Conservation (phyloP, 495 filamentous ascomycete genomes). For the Penicillium crystallinum region DNA sequence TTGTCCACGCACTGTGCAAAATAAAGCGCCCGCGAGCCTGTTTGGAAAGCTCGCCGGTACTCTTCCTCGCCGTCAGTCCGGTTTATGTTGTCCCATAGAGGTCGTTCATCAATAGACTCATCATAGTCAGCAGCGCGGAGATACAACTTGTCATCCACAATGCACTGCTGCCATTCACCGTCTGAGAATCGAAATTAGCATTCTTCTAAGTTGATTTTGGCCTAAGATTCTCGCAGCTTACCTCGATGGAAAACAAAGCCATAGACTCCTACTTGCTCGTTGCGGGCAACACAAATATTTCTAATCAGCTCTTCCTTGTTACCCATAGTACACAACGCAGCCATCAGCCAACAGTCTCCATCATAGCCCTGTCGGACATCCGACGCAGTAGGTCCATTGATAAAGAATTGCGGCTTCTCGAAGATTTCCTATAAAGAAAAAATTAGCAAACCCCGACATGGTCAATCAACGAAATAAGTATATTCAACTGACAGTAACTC, state of each 20-base stretch:
- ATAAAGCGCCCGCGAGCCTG: conserved; percentile 70
- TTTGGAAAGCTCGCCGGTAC: conserved; percentile 70
- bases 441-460: neutral
- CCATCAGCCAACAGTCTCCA: conserved; percentile 91
- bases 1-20: conserved; percentile 81
- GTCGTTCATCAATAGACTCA: conserved; percentile 59
- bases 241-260: conserved; percentile 89
- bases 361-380: conserved; percentile 75
- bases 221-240: conserved; percentile 22
- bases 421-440: conserved; percentile 65
- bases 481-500: conserved; percentile 47
- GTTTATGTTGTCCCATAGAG: conserved; percentile 66
- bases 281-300: conserved; percentile 72
- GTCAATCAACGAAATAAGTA: neutral
- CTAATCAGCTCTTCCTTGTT: conserved; percentile 77
- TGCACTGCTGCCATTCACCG: conserved; percentile 85
- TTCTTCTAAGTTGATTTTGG: neutral
- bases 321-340: conserved; percentile 75
- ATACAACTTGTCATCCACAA: conserved; percentile 84
- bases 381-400: conserved; percentile 76
- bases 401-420: conserved; percentile 77
- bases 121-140: conserved; percentile 80
- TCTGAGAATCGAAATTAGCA: conserved; percentile 41
- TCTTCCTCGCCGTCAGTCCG: conserved; percentile 70
- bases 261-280: conserved; percentile 83